Percentiles rank a stretch among this genome's conserved stretches.
phyloP scores from a whole-genome alignment of 1,139 yeast species.

The Saccharomyces uvarum region DNA sequence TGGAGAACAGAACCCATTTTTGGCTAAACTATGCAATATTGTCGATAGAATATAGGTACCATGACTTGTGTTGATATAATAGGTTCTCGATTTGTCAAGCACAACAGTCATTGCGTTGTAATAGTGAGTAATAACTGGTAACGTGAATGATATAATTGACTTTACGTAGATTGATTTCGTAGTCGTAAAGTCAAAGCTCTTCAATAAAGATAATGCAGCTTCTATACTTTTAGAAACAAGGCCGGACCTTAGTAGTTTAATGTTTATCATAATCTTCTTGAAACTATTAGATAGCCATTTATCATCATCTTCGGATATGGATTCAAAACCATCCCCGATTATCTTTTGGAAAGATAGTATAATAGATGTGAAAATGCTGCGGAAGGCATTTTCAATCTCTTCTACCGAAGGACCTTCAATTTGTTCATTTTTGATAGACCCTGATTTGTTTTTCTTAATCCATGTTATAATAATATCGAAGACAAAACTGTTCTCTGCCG shows the following conservation, averaged over 20 bases:
- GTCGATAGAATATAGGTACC: conserved; percentile 56
- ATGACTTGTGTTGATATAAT: conserved; percentile 48
- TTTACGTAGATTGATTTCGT: conserved; percentile 31
- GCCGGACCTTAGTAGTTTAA: conserved; percentile 35
- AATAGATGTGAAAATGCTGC: conserved; percentile 52
- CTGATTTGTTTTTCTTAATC: conserved; percentile 13
- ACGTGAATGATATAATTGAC: conserved; percentile 45
- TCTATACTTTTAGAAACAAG: conserved; percentile 31
- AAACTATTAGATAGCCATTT: conserved; percentile 56
- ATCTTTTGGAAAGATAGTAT: conserved; percentile 62
- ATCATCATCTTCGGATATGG: conserved; percentile 46
- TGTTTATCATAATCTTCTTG: conserved; percentile 36
- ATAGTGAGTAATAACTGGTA: conserved; percentile 54
- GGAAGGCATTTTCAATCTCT: conserved; percentile 41
- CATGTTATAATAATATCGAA: conserved; percentile 43
- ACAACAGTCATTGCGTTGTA: conserved; percentile 38
- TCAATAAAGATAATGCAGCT: conserved; percentile 29
- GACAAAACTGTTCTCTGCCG: conserved; percentile 36
- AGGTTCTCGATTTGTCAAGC: conserved; percentile 37
- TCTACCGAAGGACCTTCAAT: conserved; percentile 27
- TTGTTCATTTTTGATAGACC: not conserved
- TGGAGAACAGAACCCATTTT: conserved; percentile 93
- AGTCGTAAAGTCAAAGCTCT: conserved; percentile 34
- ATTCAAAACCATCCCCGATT: conserved; percentile 33
- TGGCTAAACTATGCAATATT: conserved; percentile 53